Evolutionary conservation across 139 green algal genomes (phyloP).

Genomic region (Coelastrella sp.): DNA sequence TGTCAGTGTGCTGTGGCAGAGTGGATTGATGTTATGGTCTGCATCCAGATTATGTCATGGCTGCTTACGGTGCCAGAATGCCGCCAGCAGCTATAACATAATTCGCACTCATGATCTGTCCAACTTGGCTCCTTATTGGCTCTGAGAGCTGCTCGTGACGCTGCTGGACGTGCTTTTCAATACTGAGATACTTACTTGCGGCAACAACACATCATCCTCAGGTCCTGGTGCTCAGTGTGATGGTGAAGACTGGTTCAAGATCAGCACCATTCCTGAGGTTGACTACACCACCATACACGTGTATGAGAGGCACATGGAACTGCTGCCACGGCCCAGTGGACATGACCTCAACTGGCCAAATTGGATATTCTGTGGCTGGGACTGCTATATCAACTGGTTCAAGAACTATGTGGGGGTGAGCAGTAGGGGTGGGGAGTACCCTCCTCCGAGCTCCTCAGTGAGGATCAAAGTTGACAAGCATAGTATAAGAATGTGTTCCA

Average conservation of each 20-base stretch:
- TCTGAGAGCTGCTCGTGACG: background rate
- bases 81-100: too few species aligned
- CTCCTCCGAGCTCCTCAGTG: too few species aligned
- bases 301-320: conserved; percentile 51
- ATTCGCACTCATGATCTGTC: too few species aligned
- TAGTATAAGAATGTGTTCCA: too few species aligned
- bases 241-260: conserved; percentile 46
- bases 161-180: background rate
- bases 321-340: conserved; percentile 30
- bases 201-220: background rate
- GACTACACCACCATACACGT: conserved; percentile 43
- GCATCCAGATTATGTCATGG: too few species aligned
- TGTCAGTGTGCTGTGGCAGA: too few species aligned
- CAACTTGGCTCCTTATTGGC: too few species aligned
- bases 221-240: conserved; percentile 50
- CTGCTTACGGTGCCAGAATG: too few species aligned
- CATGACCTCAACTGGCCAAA: conserved; percentile 31
- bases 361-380: conserved; percentile 33
- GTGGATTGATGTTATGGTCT: too few species aligned
- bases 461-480: too few species aligned
- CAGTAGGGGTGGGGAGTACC: background rate
- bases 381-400: conserved; percentile 41
- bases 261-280: conserved; percentile 35
- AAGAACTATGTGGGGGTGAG: conserved; percentile 17
- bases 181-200: background rate